Base-by-base conservation (phyloP, 148 eudicot genomes). In the Bassia scoparia region DNA sequence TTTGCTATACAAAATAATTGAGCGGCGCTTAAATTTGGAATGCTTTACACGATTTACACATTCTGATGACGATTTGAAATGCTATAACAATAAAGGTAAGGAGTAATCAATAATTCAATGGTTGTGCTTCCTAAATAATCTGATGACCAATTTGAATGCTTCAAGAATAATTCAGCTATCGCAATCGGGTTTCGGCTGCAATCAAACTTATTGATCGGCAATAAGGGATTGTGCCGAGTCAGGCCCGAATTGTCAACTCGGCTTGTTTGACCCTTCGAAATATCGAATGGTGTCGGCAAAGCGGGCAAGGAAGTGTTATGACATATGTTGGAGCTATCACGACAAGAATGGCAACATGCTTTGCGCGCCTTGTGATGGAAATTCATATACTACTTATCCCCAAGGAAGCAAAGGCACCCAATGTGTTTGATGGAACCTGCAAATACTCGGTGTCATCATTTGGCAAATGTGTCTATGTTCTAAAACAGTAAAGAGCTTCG, bases 251-350 rank as follows among this genome's bases (percentile, higher is more conserved):
- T 79, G 61, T 91, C 97, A 44, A 90, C 73, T 89, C 92, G 17
- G 85, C 90, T 58, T 89, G 92, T 81, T 87, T 89, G 44, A 91
- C 95, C 77, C 89, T 81, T 20, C 97, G 70, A 80, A 79, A 70
- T 91, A 82, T 81, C 97, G 84, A 73, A 91, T 91, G 76, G 76
- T 91, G 95, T 5, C 97, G 92, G 77, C 89, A 74, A 56, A 91
- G 75, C 87, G 88, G 0, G 97, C 97, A 70, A 91, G 78, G 81
- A 84, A 89, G 94, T 82, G 83, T 89, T 91, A 43, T 91, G 97
- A 81, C 97, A 91, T 83, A 91, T 91, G 9, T 94, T 91, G 27
- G 97, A 91, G 86, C 97, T 91, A 74, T 91, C 94, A 79, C 97
- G 89, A 58, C n/a, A n/a, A 91, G 81, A 43, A 91, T 77, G 34